Evolutionary conservation across 108 stramenopile genomes (phyloP).

Genomic region (Fistulifera pelliculosa): DNA sequence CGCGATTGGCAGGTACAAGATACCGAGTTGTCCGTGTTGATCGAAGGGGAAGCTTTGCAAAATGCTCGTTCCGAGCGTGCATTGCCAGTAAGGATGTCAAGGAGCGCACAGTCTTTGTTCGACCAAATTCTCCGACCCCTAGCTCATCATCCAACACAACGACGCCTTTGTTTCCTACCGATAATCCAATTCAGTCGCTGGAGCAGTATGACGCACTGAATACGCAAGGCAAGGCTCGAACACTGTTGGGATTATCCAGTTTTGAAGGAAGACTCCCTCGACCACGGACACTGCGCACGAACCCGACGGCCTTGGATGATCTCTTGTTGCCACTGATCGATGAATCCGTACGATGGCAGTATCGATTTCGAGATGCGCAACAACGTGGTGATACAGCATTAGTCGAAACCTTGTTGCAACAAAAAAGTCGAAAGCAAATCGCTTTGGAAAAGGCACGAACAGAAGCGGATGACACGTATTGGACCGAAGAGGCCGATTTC

Average conservation of each 20-base stretch:
- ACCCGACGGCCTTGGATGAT: conserved; percentile 43
- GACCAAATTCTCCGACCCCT: conserved; percentile 22
- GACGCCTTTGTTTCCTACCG: conserved; percentile 42
- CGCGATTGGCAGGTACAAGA: conserved; percentile 28
- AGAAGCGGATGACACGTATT: conserved; percentile 36
- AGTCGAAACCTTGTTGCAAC: conserved; percentile 36
- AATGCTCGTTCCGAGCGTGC: conserved; percentile 19
- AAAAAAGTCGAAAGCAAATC: conserved; percentile 53
- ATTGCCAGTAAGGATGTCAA: conserved; percentile 47
- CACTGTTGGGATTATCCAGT: conserved; percentile 57
- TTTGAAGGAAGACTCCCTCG: conserved; percentile 59
- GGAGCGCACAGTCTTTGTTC: conserved; percentile 41
- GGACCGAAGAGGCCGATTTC: conserved; percentile 72
- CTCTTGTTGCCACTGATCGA: conserved; percentile 75
- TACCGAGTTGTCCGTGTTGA: conserved; percentile 22
- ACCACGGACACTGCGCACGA: conserved; percentile 42
- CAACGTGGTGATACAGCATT: conserved; percentile 39
- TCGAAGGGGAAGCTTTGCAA: conserved; percentile 45
- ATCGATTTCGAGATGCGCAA: conserved; percentile 64
- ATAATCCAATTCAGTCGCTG: conserved; percentile 60
- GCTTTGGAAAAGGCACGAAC: conserved; percentile 63
- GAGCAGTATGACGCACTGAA: conserved; percentile 54
- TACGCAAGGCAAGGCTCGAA: conserved; percentile 55
- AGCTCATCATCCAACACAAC: conserved; percentile 15
- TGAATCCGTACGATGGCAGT: conserved; percentile 68